Evolutionary conservation across 2,329 filamentous ascomycete genomes (phyloP), one percentile per base, ranked within the genome.

Genomic region (Delphinella strobiligena): DNA sequence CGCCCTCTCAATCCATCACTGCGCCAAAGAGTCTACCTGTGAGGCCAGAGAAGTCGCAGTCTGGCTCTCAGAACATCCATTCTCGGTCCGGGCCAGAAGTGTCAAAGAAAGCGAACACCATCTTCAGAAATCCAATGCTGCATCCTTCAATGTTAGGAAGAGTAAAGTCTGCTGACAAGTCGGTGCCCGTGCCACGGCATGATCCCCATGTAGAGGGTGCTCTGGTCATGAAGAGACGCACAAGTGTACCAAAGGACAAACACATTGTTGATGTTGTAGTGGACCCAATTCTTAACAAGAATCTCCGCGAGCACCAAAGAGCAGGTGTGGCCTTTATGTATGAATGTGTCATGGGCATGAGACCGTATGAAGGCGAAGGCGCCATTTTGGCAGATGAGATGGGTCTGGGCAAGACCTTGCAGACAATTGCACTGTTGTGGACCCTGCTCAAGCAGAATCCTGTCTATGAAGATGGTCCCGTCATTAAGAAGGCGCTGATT

Each of bases 321-420:
- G 74, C 80, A 51, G 80, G 80, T 16, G 77, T 84, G 1, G 65
- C 73, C 36, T 84, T 85, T 49, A 56, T 85, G 32, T 85, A 85
- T 51, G 80, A 84, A 57, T 83, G 80, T 52, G 75, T 84, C 0
- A 84, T 84, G 80, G 80, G 80, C 4, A 72, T 83, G 68, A 69
- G 77, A 31, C 62, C 68, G 31, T 77, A 72, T 45, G 74, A 74
- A 49, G 79, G 80, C 1, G 71, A 80, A 56, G 80, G 80, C 17
- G 80, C 78, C 3, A 77, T 85, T 43, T 62, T 85, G 36, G 80
- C 80, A 2, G 80, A 85, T 52, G 80, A 84, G 49, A 85, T 85
- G 80, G 80, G 80, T 0, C 58, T 85, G 2, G 80, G 80, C 15
- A 85, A 85, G 59, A 83, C 80, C 1, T 54, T 84, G 24, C 80